Conservation (phyloP, 257 asterid species). For the Datura wrightii region DNA sequence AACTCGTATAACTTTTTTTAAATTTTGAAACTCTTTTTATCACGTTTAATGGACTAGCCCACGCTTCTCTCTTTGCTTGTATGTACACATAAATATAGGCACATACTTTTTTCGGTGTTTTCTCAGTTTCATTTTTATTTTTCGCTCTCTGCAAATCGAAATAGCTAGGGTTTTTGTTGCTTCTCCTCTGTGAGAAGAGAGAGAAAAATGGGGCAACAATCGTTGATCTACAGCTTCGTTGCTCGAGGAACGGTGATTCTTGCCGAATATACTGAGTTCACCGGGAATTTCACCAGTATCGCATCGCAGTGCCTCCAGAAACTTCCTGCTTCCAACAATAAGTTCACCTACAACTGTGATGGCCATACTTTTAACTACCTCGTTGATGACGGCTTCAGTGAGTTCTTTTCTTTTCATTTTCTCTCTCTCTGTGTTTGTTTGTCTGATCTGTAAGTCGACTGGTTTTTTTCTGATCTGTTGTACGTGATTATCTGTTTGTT, state of each 20-base stretch:
- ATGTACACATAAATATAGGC: neutral
- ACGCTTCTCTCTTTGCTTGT: slow-evolving; percentile 11
- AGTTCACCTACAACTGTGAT: slow-evolving; percentile 95
- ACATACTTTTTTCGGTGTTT: neutral
- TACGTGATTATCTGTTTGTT: neutral
- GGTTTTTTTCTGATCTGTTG: too few relatives aligned
- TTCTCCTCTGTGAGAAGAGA: slow-evolving; percentile 6
- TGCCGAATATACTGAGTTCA: slow-evolving; percentile 76
- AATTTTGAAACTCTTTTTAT: too few relatives aligned
- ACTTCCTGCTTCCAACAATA: slow-evolving; percentile 82
- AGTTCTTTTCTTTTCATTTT: slow-evolving; percentile 30
- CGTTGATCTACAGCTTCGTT: slow-evolving; percentile 44
- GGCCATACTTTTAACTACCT: slow-evolving; percentile 95
- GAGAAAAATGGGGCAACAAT: neutral
- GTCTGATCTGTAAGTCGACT: neutral
- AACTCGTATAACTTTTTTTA: too few relatives aligned
- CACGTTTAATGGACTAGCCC: too few relatives aligned
- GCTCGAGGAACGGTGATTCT: slow-evolving; percentile 92
- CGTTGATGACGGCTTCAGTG: slow-evolving; percentile 89
- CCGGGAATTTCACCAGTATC: slow-evolving; percentile 91
- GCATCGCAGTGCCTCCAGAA: slow-evolving; percentile 96
- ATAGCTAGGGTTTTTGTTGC: slow-evolving; percentile 57
- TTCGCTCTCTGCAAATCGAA: slow-evolving; percentile 30
- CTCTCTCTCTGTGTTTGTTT: too few relatives aligned
- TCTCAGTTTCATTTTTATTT: neutral